These are phyloP conservation scores for Metahyphopichia silvanorum DNA, from an alignment of 805 yeast genomes.

Conservation along the genomic window DNA sequence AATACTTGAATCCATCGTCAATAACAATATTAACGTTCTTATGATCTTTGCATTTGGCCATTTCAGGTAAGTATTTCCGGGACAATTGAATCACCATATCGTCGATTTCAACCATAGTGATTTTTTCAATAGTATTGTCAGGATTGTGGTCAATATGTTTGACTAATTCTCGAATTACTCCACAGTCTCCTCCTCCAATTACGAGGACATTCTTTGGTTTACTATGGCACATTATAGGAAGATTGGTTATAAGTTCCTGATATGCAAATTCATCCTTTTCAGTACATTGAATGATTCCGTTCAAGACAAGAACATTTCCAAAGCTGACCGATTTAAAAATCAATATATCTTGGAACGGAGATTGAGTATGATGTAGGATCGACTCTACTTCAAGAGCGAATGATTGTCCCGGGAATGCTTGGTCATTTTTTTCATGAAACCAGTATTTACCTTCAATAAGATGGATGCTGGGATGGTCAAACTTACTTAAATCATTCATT, in stretches of 20 bases:
- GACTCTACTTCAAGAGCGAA: conserved; percentile 61
- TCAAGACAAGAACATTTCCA: conserved; percentile 86
- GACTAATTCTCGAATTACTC: conserved; percentile 83
- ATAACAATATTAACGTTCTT: conserved; percentile 64
- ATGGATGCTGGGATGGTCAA: conserved; percentile 26
- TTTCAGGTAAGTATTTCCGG: conserved; percentile 67
- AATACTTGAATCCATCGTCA: conserved; percentile 80
- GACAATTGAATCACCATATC: conserved; percentile 73
- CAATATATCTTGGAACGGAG: conserved; percentile 77
- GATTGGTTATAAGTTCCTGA: conserved; percentile 87
- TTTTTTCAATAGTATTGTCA: conserved; percentile 51
- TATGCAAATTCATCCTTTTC: conserved; percentile 93
- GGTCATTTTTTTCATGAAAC: conserved; percentile 75
- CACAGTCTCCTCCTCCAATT: conserved; percentile 97
- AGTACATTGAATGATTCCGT: conserved; percentile 87
- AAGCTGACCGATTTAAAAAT: conserved; percentile 72
- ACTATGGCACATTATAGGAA: conserved; percentile 76
- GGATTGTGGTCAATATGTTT: conserved; percentile 56
- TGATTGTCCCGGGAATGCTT: conserved; percentile 85
- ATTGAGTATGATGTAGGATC: conserved; percentile 62
- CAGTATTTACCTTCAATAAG: conserved; percentile 42
- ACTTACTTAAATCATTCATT: conserved; percentile 11
- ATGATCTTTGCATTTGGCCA: conserved; percentile 66
- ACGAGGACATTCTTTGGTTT: conserved; percentile 75
- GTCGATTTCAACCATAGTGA: conserved; percentile 87